Percentiles rank a stretch among this genome's conserved stretches.
Evolutionary conservation across 208 protist genomes (phyloP).

Genomic region (Entamoeba invadens): DNA sequence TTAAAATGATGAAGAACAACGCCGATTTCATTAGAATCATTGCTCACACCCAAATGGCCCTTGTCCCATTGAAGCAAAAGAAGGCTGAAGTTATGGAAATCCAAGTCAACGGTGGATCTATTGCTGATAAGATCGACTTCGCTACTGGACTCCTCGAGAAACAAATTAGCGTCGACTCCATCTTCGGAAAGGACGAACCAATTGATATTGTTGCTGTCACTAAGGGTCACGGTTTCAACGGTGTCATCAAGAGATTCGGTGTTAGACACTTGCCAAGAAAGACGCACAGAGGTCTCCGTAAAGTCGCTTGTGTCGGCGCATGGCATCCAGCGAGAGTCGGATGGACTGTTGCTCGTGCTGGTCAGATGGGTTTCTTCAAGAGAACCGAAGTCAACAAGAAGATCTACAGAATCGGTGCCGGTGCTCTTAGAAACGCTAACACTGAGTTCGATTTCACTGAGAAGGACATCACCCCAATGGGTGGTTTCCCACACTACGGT

Average conservation of each 20-base stretch:
- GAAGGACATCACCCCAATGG: constrained; percentile 95
- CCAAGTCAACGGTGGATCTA: constrained; percentile 89
- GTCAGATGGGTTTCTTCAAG: constrained; percentile 95
- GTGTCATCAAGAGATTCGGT: constrained; percentile 88
- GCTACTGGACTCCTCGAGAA: constrained; percentile 78
- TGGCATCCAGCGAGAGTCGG: constrained; percentile 90
- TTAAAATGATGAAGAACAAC: constrained; percentile 77
- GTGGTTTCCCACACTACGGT: constrained; percentile 95
- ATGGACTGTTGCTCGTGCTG: constrained; percentile 86
- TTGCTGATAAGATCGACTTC: constrained; percentile 81
- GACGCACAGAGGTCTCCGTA: constrained; percentile 91
- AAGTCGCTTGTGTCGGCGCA: constrained; percentile 95
- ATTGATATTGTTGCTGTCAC: constrained; percentile 31
- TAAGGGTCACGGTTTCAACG: constrained; percentile 77
- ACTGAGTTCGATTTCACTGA: constrained; percentile 89
- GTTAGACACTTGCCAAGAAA: constrained; percentile 83
- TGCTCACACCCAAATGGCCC: constrained; percentile 86
- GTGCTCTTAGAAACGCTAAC: constrained; percentile 52
- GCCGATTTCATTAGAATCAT: constrained; percentile 83
- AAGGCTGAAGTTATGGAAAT: constrained; percentile 97
- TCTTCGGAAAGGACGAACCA: constrained; percentile 21
- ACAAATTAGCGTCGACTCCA: constrained; percentile 63
- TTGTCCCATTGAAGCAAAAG: constrained; percentile 71
- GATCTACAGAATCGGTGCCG: constrained; percentile 82
- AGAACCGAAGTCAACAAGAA: constrained; percentile 97